These are phyloP conservation scores for Globisporangium takayamanum DNA, from an alignment of 352 stramenopile genomes.

Conservation along the genomic window DNA sequence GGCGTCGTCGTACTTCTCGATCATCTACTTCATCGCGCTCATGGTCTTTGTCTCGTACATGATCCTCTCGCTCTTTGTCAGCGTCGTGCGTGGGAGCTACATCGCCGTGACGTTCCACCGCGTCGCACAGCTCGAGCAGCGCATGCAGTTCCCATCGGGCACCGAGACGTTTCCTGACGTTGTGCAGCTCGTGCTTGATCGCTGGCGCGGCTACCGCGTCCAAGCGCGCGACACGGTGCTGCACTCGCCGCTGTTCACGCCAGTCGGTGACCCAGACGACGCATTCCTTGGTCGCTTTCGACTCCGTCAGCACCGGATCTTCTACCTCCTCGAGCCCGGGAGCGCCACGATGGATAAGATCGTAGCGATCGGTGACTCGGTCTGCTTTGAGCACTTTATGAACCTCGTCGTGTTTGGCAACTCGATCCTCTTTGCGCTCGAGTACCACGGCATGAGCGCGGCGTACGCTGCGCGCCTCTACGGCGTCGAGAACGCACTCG, in stretches of 20 bases:
- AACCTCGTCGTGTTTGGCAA: slow-evolving; percentile 73
- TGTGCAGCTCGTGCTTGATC: slow-evolving; percentile 29
- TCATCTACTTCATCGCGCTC: slow-evolving; percentile 76
- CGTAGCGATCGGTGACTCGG: slow-evolving; percentile 37
- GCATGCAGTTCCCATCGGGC: slow-evolving; percentile 44
- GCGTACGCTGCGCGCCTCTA: slow-evolving; percentile 55
- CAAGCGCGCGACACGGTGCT: slow-evolving; percentile 28
- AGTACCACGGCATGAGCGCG: slow-evolving; percentile 64
- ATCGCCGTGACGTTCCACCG: slow-evolving; percentile 56
- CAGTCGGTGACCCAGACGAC: slow-evolving; percentile 35
- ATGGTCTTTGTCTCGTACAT: slow-evolving; percentile 85
- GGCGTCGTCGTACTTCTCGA: slow-evolving; percentile 61
- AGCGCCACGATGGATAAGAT: slow-evolving; percentile 47
- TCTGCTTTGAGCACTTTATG: slow-evolving; percentile 72
- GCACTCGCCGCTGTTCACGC: slow-evolving; percentile 43
- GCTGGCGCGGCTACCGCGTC: slow-evolving; percentile 31
- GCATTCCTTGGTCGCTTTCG: slow-evolving; percentile 54
- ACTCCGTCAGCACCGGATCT: slow-evolving; percentile 52
- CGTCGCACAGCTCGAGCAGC: slow-evolving; percentile 21
- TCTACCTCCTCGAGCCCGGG: slow-evolving; percentile 52
- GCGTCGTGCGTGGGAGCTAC: slow-evolving; percentile 78
- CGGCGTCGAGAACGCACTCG: slow-evolving; percentile 57
- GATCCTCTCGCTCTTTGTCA: slow-evolving; percentile 77
- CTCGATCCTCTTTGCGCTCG: slow-evolving; percentile 65
- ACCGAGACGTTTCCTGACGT: slow-evolving; percentile 62